These are phyloP conservation scores for Aspergillus nidulans DNA, from an alignment of 495 filamentous ascomycete genomes.

Conservation along the genomic window DNA sequence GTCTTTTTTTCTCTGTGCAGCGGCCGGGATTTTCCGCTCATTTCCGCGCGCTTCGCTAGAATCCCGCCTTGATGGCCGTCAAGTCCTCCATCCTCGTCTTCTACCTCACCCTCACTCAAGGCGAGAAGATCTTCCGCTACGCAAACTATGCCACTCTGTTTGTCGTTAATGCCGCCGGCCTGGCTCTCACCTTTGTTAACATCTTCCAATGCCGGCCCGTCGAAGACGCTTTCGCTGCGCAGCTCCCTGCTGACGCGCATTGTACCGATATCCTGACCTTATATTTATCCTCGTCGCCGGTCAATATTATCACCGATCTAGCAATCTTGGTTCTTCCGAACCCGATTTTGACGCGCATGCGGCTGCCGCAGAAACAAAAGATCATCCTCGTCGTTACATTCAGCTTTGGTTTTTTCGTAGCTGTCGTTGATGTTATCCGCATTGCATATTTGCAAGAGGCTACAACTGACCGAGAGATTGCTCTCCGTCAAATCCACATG, in stretches of 20 bases:
- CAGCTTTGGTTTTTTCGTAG: constrained; percentile 76
- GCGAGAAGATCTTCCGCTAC: constrained; percentile 66
- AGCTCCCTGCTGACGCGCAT: constrained; percentile 34
- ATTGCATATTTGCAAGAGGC: constrained; percentile 87
- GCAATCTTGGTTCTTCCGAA: constrained; percentile 81
- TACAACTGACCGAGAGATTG: constrained; percentile 32
- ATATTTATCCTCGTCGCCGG: constrained; percentile 76
- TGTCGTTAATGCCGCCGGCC: constrained; percentile 72
- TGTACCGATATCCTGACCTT: constrained; percentile 76
- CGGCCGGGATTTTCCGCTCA: not conserved
- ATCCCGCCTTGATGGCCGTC: constrained; percentile 69
- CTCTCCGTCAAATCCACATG: constrained; percentile 29
- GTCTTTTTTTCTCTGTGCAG: constrained; percentile 22
- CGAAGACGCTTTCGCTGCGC: constrained; percentile 53
- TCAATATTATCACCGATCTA: constrained; percentile 82
- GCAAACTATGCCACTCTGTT: constrained; percentile 64
- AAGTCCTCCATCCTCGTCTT: constrained; percentile 92
- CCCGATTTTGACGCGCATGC: constrained; percentile 81
- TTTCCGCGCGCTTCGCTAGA: constrained; percentile 45
- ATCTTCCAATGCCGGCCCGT: constrained; percentile 85
- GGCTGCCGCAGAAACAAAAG: constrained; percentile 78
- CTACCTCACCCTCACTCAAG: constrained; percentile 73
- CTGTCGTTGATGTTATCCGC: constrained; percentile 80
- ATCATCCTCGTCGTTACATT: constrained; percentile 79
- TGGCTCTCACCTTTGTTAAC: constrained; percentile 78